Conservation (phyloP, 1,284 basidiomycete genomes). For the Schizophyllum commune region DNA sequence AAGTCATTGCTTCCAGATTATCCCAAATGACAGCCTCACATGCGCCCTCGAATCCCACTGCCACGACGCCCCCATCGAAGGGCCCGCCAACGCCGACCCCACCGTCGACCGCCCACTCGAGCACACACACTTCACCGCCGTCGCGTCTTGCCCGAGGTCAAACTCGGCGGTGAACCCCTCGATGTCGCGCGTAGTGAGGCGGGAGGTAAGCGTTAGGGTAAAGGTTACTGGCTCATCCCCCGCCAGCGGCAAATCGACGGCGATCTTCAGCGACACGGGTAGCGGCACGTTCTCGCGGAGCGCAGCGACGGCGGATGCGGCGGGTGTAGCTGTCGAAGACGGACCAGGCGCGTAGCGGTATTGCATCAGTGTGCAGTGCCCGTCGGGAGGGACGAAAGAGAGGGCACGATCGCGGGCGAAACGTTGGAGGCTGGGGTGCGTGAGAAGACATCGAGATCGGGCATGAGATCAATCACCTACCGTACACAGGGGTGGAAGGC, state of each 20-base stretch:
- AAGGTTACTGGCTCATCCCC: slow-evolving; percentile 70
- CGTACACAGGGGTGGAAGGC: slow-evolving; percentile 90
- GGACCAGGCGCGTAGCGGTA: slow-evolving; percentile 61
- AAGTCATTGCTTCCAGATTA: no score
- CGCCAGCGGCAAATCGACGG: slow-evolving; percentile 47
- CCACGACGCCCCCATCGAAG: slow-evolving; percentile 50
- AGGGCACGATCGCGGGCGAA: slow-evolving; percentile 77
- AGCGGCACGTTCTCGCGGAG: slow-evolving; percentile 47
- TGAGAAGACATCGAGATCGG: background rate
- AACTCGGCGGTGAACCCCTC: slow-evolving; percentile 69
- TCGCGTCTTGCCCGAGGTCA: slow-evolving; percentile 50
- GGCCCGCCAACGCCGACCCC: slow-evolving; percentile 22
- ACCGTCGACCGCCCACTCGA: slow-evolving; percentile 47
- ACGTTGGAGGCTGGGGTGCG: slow-evolving; percentile 53
- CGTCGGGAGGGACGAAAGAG: slow-evolving; percentile 94
- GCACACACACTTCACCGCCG: slow-evolving; percentile 57
- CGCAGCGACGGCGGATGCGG: slow-evolving; percentile 17
- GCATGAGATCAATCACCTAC: slow-evolving; percentile 33
- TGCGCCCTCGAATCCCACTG: slow-evolving; percentile 65
- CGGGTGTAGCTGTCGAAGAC: slow-evolving; percentile 17
- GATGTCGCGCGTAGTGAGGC: slow-evolving; percentile 54
- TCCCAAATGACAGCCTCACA: no score
- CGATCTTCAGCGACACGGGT: slow-evolving; percentile 60
- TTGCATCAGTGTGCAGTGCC: slow-evolving; percentile 80
- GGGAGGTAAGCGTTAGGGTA: slow-evolving; percentile 63